Evolutionary conservation across 2,329 filamentous ascomycete genomes (phyloP).

Genomic region (Lachnellula hyalina): DNA sequence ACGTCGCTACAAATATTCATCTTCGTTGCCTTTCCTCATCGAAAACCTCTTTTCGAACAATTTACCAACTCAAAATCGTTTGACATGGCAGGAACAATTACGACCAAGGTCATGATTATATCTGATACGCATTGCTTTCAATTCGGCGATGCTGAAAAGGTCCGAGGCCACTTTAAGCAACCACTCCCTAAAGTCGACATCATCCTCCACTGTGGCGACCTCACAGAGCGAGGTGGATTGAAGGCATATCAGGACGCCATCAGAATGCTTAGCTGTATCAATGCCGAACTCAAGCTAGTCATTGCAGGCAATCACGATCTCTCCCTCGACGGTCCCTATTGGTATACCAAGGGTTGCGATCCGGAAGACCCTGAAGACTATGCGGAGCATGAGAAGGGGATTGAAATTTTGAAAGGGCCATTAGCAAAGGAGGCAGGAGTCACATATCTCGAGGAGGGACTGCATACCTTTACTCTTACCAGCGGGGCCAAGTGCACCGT

Average conservation of each 20-base stretch:
- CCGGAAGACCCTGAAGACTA: constrained; percentile 5
- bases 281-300: constrained; percentile 54
- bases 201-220: constrained; percentile 35
- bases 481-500: constrained; percentile 21
- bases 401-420: constrained; percentile 11
- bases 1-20: too few species aligned
- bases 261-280: constrained; percentile 30
- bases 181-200: constrained; percentile 29
- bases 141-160: constrained; percentile 8
- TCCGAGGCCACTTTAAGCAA: too few species aligned
- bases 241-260: constrained; percentile 26
- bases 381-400: constrained; percentile 6
- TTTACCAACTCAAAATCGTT: too few species aligned
- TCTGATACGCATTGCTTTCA: constrained; percentile 22
- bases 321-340: constrained; percentile 40
- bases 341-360: constrained; percentile 18
- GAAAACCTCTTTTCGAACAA: too few species aligned
- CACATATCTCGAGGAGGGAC: constrained; percentile 24
- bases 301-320: constrained; percentile 61
- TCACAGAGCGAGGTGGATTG: constrained; percentile 30
- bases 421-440: constrained; percentile 16
- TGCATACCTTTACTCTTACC: constrained; percentile 19
- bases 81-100: constrained; percentile 3
- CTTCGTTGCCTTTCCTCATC: too few species aligned
- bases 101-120: constrained; percentile 21